Conservation (phyloP, 75 land plant species). For the Isoetes taiwanensis region DNA sequence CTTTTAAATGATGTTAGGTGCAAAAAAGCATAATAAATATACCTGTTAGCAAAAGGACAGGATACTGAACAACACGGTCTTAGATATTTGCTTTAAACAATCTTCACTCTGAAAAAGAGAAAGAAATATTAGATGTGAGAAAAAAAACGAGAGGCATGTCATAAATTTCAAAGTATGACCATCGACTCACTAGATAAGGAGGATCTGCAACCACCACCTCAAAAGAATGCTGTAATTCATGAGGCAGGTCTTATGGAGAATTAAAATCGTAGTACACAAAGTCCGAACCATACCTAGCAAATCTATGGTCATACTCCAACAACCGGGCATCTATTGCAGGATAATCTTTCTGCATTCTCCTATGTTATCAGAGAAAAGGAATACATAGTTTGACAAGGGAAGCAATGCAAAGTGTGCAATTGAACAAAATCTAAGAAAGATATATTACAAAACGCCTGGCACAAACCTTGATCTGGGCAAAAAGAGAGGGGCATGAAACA, state of each 20-base stretch:
- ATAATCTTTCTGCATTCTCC: conserved; percentile 37
- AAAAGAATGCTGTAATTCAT: conserved; percentile 30
- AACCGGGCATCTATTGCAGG: conserved; percentile 32
- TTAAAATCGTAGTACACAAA: conserved; percentile 84
- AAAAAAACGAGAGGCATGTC: too few relatives aligned
- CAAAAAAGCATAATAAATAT: too few relatives aligned
- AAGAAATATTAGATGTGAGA: too few relatives aligned
- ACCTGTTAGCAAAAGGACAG: too few relatives aligned
- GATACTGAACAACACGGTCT: too few relatives aligned
- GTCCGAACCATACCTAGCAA: conserved; percentile 60
- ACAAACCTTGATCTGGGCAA: conserved; percentile 69
- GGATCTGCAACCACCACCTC: conserved; percentile 80
- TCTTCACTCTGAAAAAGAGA: too few relatives aligned
- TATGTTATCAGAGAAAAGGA: neutral
- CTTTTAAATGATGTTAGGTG: too few relatives aligned
- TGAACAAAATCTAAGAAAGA: too few relatives aligned
- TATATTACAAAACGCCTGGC: too few relatives aligned
- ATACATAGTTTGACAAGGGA: neutral
- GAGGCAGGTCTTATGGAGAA: conserved; percentile 53
- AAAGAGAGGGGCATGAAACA: conserved; percentile 87
- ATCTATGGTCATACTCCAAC: conserved; percentile 75
- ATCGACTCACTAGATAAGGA: conserved; percentile 84
- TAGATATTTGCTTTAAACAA: too few relatives aligned
- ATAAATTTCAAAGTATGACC: too few relatives aligned
- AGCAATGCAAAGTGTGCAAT: neutral